These are phyloP conservation scores for Xylariaceae sp. DNA, from an alignment of 2,329 filamentous ascomycete genomes.

Conservation along the genomic window DNA sequence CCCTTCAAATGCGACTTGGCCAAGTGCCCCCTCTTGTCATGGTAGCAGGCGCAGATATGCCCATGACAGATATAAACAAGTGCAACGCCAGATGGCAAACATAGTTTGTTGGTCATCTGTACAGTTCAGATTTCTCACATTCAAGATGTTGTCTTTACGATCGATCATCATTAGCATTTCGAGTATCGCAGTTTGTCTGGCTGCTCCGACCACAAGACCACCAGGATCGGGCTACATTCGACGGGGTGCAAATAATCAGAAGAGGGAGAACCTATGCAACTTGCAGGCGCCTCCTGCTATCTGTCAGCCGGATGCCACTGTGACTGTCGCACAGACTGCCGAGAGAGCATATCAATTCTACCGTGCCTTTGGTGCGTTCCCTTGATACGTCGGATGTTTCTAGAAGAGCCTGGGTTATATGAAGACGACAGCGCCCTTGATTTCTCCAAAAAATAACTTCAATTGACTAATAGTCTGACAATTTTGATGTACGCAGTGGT, in stretches of 20 bases:
- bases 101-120: neutral
- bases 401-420: too few species aligned
- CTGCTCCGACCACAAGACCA: constrained; percentile 23
- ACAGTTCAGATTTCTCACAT: neutral
- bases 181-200: constrained; percentile 27
- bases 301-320: constrained; percentile 34
- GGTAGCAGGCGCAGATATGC: neutral
- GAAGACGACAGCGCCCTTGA: too few species aligned
- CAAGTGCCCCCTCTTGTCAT: constrained; percentile 23
- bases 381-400: too few species aligned
- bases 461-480: too few species aligned
- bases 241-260: constrained; percentile 20
- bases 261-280: constrained; percentile 38
- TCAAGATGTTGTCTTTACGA: constrained; percentile 31
- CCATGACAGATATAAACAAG: too few species aligned
- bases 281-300: constrained; percentile 34
- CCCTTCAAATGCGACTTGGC: constrained; percentile 9
- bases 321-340: constrained; percentile 38
- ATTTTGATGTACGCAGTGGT: constrained; percentile 21
- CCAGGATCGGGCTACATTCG: neutral
- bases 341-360: constrained; percentile 40
- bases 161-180: constrained; percentile 26
- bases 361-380: constrained; percentile 32
- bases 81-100: neutral
- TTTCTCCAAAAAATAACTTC: too few species aligned